Evolutionary conservation across 495 filamentous ascomycete genomes (phyloP), one percentile per base, ranked within the genome.

Genomic region (Amniculicola lignicola): DNA sequence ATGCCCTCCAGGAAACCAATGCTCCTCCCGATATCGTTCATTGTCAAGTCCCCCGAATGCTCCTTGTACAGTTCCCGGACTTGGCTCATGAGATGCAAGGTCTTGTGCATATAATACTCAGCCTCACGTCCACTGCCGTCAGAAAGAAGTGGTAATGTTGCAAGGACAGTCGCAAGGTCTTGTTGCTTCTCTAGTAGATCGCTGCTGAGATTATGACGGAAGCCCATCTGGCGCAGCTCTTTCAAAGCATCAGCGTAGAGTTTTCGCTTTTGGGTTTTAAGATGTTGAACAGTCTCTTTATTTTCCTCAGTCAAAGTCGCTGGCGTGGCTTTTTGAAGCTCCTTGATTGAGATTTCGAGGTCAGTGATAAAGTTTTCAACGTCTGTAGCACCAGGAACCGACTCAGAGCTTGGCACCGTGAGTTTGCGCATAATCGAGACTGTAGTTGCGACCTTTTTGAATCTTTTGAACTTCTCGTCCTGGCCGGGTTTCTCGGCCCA

Each of bases 241-340:
- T 86, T 89, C 50, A 99, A 72, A 0, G 86, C 89, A 59, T 97
- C 92, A 0, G 88, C 84, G 58, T 92, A 93, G 12, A 96, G 81
- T 60, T 87, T 90, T n/a, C 89, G 83, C 71, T 99, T 99, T 49
- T 87, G 78, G 0, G 82, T 80, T 72, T 95, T 96, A 54, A 97
- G 79, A 70, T 96, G 88, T 61, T 88, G 87, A 28, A 96, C 82
- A 5, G 77, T 56, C 1, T 84, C 78, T 62, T 88, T 89, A 64
- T 90, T 96, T 4, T 95, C 89, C 22, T 91, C 85, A 0, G 79
- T 95, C 21, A 91, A 67, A 2, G 75, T 75, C 6, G 79, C 70
- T 2, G 92, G 94, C 0, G 91, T 99, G 52, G 87, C 83, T 46
- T 86, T 86, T 62, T 85, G 84, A 62, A 96, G 79, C 24, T 84